Evolutionary conservation across 257 asterid species (phyloP).

Genomic region (Galeopsis tetrahit): DNA sequence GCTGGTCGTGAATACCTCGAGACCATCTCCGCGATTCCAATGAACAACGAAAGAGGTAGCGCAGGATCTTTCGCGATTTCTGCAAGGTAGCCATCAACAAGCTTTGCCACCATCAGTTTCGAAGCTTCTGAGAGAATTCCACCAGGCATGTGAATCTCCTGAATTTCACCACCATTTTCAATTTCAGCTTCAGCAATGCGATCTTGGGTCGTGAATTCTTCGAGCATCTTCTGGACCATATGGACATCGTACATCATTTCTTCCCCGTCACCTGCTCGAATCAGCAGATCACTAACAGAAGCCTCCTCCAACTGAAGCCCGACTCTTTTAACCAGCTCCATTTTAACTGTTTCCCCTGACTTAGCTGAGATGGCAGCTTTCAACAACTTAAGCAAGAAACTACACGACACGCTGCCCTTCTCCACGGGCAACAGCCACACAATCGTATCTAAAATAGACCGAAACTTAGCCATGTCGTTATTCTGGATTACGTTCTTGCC

Average conservation of each 20-base stretch:
- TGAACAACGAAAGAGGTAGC: conserved; percentile 59
- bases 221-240: conserved; percentile 63
- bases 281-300: conserved; percentile 73
- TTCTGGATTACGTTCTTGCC: conserved; percentile 58
- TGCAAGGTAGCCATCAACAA: conserved; percentile 79
- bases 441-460: conserved; percentile 61
- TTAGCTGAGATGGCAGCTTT: conserved; percentile 72
- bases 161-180: conserved; percentile 65
- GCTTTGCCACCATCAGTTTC: conserved; percentile 93
- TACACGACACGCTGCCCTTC: conserved; percentile 73
- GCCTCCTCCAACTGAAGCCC: conserved; percentile 96
- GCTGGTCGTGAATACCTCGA: conserved; percentile 68
- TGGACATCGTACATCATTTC: conserved; percentile 57
- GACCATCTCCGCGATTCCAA: conserved; percentile 76
- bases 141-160: conserved; percentile 68
- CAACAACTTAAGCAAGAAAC: conserved; percentile 84
- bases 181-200: conserved; percentile 43
- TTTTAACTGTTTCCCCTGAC: conserved; percentile 59
- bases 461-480: conserved; percentile 58
- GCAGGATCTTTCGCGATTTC: conserved; percentile 90
- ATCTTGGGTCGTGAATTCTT: conserved; percentile 68
- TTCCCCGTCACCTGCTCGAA: conserved; percentile 61
- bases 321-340: conserved; percentile 63
- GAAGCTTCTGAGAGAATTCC: conserved; percentile 97
- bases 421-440: conserved; percentile 82